These are phyloP conservation scores for Alternaria sp. DNA, from an alignment of 2,329 filamentous ascomycete species.

Conservation along the genomic window DNA sequence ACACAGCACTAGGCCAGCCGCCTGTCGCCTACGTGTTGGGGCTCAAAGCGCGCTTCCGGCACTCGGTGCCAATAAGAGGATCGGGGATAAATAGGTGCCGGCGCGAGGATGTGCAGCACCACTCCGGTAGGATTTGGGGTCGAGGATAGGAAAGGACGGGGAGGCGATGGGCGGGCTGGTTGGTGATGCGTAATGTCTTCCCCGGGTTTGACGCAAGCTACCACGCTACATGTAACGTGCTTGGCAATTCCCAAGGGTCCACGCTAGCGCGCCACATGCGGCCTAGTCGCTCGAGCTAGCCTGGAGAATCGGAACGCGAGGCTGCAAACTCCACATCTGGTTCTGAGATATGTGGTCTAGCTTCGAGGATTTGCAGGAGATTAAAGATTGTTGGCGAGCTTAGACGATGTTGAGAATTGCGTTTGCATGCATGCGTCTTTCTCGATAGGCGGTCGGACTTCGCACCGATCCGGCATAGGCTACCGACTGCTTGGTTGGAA, in stretches of 20 bases:
- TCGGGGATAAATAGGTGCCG: not conserved
- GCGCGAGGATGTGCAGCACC: not conserved
- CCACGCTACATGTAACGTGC: constrained; percentile 10
- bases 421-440: not conserved
- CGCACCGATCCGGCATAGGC: not conserved
- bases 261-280: not conserved
- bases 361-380: not conserved
- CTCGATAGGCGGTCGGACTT: not conserved
- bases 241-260: constrained; percentile 9
- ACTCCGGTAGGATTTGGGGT: not conserved
- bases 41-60: constrained; percentile 1
- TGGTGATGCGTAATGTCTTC: constrained; percentile 8
- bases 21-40: constrained; percentile 13
- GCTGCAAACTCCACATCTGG: not conserved
- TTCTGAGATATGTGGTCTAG: not conserved
- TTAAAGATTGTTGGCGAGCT: not conserved
- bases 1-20: constrained; percentile 36
- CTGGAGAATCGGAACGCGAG: constrained; percentile 4
- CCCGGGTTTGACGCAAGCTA: constrained; percentile 12
- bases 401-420: not conserved
- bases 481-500: not conserved
- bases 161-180: not conserved
- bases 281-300: not conserved
- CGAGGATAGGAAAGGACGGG: not conserved
- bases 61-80: constrained; percentile 1